Percentiles rank a stretch among this genome's conserved stretches.
Conservation (phyloP, 1,284 basidiomycete species). For the Sanghuangporus weigelae region DNA sequence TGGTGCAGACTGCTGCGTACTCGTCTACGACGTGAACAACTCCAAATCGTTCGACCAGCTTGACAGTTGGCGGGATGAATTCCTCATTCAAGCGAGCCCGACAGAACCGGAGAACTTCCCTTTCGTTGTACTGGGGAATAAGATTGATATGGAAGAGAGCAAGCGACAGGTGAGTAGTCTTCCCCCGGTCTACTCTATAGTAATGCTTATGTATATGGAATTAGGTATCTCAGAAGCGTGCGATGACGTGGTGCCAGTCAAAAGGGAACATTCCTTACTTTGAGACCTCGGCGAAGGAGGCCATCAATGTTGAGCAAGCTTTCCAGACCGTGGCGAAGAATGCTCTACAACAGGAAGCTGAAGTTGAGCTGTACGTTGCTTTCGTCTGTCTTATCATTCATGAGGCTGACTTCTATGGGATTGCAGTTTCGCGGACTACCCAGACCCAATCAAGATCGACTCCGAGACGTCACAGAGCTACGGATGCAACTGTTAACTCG, state of each 20-base stretch:
- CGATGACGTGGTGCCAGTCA: slow-evolving; percentile 99
- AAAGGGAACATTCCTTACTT: slow-evolving; percentile 99
- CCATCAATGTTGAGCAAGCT: slow-evolving; percentile 99
- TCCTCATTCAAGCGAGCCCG: slow-evolving; percentile 96
- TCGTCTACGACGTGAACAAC: slow-evolving; percentile 99
- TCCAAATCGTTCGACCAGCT: slow-evolving; percentile 97
- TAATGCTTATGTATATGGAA: slow-evolving; percentile 2
- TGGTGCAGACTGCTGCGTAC: slow-evolving; percentile 98
- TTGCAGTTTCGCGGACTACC: slow-evolving; percentile 92
- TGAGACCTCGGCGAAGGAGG: slow-evolving; percentile 99
- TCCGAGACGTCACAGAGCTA: slow-evolving; percentile 88
- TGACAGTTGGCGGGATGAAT: slow-evolving; percentile 97
- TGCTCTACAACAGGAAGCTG: slow-evolving; percentile 93
- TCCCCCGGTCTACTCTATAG: not conserved
- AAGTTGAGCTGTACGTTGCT: slow-evolving; percentile 84
- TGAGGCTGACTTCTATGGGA: slow-evolving; percentile 11
- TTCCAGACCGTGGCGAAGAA: slow-evolving; percentile 99
- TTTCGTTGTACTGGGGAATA: slow-evolving; percentile 98
- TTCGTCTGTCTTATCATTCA: slow-evolving; percentile 2
- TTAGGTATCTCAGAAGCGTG: slow-evolving; percentile 97
- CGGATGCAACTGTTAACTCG: slow-evolving; percentile 82
- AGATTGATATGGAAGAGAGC: slow-evolving; percentile 99
- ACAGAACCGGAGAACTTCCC: slow-evolving; percentile 99
- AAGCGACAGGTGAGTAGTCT: slow-evolving; percentile 80
- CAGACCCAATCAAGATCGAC: slow-evolving; percentile 97